phyloP scores from a whole-genome alignment of 2,329 filamentous ascomycete genomes.

The Xylariaceae sp. region DNA sequence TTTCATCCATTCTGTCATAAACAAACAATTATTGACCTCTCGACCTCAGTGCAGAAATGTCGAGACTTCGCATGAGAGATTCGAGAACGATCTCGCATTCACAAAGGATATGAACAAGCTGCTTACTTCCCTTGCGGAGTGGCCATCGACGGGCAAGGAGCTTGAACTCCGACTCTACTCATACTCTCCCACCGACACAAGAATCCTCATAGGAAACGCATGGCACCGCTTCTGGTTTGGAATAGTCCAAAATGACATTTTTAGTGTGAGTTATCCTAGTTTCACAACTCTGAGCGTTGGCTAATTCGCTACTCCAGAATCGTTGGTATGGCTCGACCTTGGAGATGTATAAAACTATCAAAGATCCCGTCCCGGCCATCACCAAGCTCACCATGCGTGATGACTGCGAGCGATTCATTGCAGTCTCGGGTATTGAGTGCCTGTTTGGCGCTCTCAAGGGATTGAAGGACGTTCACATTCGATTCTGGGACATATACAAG shows the following conservation, averaged over 20 bases:
- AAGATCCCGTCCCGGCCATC: constrained; percentile 1
- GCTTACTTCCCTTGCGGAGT: constrained; percentile 9
- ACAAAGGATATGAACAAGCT: constrained; percentile 5
- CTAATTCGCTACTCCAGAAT: constrained; percentile 6
- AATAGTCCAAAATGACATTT: constrained; percentile 7
- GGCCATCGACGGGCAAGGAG: constrained; percentile 10
- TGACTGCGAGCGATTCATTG: constrained; percentile 16
- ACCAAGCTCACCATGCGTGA: constrained; percentile 15
- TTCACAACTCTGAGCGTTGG: neutral
- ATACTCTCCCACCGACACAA: constrained; percentile 8
- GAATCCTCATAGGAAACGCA: neutral
- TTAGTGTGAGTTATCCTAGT: constrained; percentile 8
- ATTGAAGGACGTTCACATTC: constrained; percentile 14
- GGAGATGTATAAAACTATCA: neutral
- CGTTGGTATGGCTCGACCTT: constrained; percentile 8
- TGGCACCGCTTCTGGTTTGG: constrained; percentile 8
- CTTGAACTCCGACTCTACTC: constrained; percentile 15
- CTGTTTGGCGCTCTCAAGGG: constrained; percentile 1
- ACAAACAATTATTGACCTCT: neutral
- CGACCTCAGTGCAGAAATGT: constrained; percentile 3
- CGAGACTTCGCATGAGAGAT: constrained; percentile 5
- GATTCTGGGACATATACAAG: constrained; percentile 16
- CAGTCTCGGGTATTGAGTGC: neutral
- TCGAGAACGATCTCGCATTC: constrained; percentile 17
- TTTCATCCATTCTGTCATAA: neutral